Evolutionary conservation across 352 stramenopile genomes (phyloP).

Genomic region (Globisporangium yorkense): DNA sequence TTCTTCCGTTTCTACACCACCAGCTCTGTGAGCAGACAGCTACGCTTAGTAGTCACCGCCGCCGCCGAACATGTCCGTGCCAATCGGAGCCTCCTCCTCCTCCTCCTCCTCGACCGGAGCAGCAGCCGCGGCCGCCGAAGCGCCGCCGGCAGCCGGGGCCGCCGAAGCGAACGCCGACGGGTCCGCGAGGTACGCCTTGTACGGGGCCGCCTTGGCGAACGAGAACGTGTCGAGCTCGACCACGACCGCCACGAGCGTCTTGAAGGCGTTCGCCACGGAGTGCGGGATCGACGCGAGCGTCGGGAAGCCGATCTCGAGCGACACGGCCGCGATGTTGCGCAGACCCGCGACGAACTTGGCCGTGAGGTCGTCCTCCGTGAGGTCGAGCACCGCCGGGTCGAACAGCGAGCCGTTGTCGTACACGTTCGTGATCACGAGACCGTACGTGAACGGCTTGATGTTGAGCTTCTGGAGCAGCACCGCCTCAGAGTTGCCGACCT

Average conservation of each 20-base stretch:
- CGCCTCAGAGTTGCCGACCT: constrained; percentile 98
- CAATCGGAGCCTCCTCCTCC: constrained; percentile 77
- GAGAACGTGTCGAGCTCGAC: constrained; percentile 95
- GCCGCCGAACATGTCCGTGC: constrained; percentile 85
- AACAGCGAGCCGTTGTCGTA: constrained; percentile 99
- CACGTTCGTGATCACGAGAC: constrained; percentile 94
- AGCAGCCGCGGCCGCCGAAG: constrained; percentile 45
- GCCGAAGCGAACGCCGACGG: constrained; percentile 91
- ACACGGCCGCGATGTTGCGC: constrained; percentile 93
- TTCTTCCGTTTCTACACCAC: background rate
- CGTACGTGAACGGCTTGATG: constrained; percentile 99
- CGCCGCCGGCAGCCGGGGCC: constrained; percentile 75
- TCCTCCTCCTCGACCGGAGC: constrained; percentile 67
- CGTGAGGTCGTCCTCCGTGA: constrained; percentile 96
- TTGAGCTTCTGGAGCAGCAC: constrained; percentile 98
- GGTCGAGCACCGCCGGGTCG: constrained; percentile 97
- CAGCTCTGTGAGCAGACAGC: background rate
- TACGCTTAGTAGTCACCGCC: constrained; percentile 64
- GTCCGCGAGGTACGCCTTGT: constrained; percentile 96
- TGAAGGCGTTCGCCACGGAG: constrained; percentile 99
- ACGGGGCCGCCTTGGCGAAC: constrained; percentile 96
- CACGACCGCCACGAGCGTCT: constrained; percentile 94
- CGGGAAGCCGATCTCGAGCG: constrained; percentile 93
- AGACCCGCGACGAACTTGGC: constrained; percentile 95
- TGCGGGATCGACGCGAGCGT: constrained; percentile 98